phyloP scores from a whole-genome alignment of 164 flowering plant genomes.

The Chloranthus sessilifolius region DNA sequence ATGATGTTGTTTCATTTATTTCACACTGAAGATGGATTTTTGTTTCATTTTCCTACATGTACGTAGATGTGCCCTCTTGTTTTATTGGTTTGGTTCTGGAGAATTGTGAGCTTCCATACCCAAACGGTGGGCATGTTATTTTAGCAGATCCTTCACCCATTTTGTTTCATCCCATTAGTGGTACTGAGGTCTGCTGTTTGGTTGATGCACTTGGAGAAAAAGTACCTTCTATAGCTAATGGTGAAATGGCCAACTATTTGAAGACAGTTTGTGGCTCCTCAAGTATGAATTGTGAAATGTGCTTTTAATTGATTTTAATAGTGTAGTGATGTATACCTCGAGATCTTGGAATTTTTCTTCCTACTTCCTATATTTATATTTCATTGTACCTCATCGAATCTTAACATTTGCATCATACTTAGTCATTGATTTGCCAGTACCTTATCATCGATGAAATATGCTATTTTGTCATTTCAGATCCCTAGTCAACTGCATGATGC shows the following conservation, averaged over 20 bases:
- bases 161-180: conserved; percentile 75
- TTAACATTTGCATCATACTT: not conserved
- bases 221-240: conserved; percentile 78
- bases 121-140: conserved; percentile 80
- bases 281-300: conserved; percentile 31
- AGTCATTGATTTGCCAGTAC: not conserved
- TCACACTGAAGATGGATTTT: too few species aligned
- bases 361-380: not conserved
- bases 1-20: too few species aligned
- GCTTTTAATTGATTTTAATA: not conserved
- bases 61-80: conserved; percentile 84
- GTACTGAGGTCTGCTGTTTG: conserved; percentile 77
- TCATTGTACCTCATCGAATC: not conserved
- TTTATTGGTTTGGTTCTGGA: conserved; percentile 79
- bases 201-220: conserved; percentile 89
- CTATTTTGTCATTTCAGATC: conserved; percentile 32
- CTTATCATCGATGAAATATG: not conserved
- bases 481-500: conserved; percentile 59
- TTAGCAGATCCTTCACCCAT: conserved; percentile 84
- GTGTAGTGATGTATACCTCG: not conserved
- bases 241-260: conserved; percentile 77
- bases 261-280: conserved; percentile 79
- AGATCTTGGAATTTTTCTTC: not conserved
- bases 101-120: conserved; percentile 72
- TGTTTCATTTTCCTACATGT: too few species aligned